Conservation (phyloP, 805 yeast species). For the Metschnikowia hibisci region DNA sequence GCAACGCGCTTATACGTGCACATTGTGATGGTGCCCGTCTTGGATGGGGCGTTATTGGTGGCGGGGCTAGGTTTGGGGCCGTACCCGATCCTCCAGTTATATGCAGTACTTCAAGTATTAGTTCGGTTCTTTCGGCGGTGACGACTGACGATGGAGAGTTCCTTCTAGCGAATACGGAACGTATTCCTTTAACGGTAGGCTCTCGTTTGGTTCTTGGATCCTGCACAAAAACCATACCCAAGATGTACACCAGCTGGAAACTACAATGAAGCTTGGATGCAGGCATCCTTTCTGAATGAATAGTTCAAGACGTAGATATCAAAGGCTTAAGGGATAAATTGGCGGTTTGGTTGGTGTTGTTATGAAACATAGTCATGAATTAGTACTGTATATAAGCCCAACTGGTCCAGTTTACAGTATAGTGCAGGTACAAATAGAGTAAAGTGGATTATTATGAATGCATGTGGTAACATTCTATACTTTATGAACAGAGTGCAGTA, state of each 20-base stretch:
- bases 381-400: too few species aligned
- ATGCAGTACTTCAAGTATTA: neutral
- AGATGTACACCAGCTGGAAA: conserved; percentile 1
- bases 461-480: too few species aligned
- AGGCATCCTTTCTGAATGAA: neutral
- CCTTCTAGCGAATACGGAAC: conserved; percentile 6
- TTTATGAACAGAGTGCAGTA: too few species aligned
- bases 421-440: too few species aligned
- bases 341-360: too few species aligned
- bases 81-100: too few species aligned
- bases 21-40: conserved; percentile 2
- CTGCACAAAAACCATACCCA: neutral
- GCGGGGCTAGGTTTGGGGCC: too few species aligned
- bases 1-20: conserved; percentile 8
- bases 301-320: neutral
- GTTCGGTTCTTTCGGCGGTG: conserved; percentile 7
- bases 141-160: conserved; percentile 7
- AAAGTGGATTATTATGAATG: too few species aligned
- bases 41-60: neutral
- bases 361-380: too few species aligned
- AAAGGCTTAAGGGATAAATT: too few species aligned
- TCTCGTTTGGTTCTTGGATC: conserved; percentile 2
- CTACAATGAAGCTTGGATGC: neutral
- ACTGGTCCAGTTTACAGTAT: too few species aligned
- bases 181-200: conserved; percentile 1